A percentile compares a stretch with the other conserved stretches of the same genome.
These are phyloP conservation scores for Boletus coccyginus DNA, from an alignment of 768 basidiomycete genomes.

Conservation along the genomic window DNA sequence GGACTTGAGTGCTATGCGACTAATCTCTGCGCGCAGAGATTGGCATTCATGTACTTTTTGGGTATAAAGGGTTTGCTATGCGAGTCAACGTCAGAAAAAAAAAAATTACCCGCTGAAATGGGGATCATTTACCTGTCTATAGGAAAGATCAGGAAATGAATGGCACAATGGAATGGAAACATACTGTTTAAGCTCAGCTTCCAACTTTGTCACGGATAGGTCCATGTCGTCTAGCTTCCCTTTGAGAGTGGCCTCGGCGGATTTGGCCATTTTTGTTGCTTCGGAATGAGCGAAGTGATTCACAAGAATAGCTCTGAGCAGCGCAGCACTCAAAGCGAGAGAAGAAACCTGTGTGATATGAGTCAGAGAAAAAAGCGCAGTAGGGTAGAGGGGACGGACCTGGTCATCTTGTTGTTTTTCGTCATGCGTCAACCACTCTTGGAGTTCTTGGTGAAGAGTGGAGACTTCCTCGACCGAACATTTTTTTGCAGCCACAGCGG, in stretches of 20 bases:
- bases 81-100: slow-evolving; percentile 15
- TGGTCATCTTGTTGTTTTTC: slow-evolving; percentile 55
- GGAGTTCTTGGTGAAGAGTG: slow-evolving; percentile 72
- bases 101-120: slow-evolving; percentile 1
- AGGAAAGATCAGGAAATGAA: slow-evolving; percentile 18
- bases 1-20: slow-evolving; percentile 43
- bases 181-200: slow-evolving; percentile 71
- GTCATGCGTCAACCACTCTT: slow-evolving; percentile 69
- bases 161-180: slow-evolving; percentile 28
- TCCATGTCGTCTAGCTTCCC: slow-evolving; percentile 66
- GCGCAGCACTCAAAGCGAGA: slow-evolving; percentile 71
- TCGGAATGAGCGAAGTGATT: slow-evolving; percentile 82
- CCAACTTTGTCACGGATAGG: slow-evolving; percentile 53
- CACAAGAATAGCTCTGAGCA: slow-evolving; percentile 78
- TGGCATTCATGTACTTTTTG: slow-evolving; percentile 74
- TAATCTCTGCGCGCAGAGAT: slow-evolving; percentile 62
- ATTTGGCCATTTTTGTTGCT: slow-evolving; percentile 64
- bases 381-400: slow-evolving; percentile 43
- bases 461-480: slow-evolving; percentile 86
- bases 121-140: slow-evolving; percentile 56
- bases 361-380: slow-evolving; percentile 6
- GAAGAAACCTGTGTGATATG: slow-evolving; percentile 49
- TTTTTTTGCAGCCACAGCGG: slow-evolving; percentile 77
- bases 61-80: slow-evolving; percentile 56
- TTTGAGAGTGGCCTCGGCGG: slow-evolving; percentile 58